Conservation (phyloP, 2,329 filamentous ascomycete genomes). For the Orbilia quercus region DNA sequence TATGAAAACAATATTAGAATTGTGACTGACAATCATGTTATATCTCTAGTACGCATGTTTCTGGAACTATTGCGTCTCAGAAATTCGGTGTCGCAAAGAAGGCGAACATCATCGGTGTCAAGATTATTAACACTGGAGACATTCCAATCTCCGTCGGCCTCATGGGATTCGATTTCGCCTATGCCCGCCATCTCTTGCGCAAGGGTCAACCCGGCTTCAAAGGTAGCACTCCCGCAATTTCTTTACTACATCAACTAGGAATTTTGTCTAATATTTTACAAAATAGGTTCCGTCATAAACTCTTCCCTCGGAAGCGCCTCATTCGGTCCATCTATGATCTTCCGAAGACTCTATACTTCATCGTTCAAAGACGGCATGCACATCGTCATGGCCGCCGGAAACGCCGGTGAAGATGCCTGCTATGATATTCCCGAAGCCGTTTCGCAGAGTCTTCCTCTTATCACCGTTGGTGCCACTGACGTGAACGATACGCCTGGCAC, state of each 20-base stretch:
- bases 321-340: conserved; percentile 66
- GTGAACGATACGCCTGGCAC: conserved; percentile 60
- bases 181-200: conserved; percentile 30
- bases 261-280: conserved; percentile 44
- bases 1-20: neutral
- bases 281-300: conserved; percentile 61
- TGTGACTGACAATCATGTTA: neutral
- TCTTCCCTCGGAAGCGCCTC: conserved; percentile 64
- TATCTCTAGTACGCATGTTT: conserved; percentile 55
- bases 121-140: conserved; percentile 61
- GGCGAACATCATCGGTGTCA: conserved; percentile 38
- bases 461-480: conserved; percentile 62
- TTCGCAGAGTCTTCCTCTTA: conserved; percentile 59
- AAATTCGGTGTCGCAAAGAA: conserved; percentile 42
- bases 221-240: conserved; percentile 53
- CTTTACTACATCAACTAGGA: neutral
- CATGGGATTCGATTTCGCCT: conserved; percentile 37
- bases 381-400: conserved; percentile 34
- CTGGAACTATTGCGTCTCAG: conserved; percentile 31
- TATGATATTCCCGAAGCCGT: conserved; percentile 25
- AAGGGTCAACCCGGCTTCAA: conserved; percentile 12
- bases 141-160: conserved; percentile 63
- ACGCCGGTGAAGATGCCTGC: conserved; percentile 33
- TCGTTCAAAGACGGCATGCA: conserved; percentile 60
- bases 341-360: conserved; percentile 67